Percentiles rank a stretch among this genome's conserved stretches.
Evolutionary conservation across 176 grass and related monocot genomes (phyloP).

Genomic region (Oryza longistaminata): DNA sequence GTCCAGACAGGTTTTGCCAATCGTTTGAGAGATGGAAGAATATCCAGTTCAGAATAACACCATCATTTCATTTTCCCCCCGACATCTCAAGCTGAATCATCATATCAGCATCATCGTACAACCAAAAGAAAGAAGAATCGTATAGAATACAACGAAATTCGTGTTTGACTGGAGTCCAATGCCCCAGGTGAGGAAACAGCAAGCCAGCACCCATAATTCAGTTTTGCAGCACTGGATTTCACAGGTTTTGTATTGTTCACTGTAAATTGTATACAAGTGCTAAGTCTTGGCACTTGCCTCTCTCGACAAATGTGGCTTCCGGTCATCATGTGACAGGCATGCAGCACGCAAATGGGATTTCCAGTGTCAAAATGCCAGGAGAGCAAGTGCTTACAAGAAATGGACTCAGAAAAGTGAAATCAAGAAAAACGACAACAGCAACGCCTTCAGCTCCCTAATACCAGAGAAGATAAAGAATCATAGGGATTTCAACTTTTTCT

Average conservation of each 20-base stretch:
- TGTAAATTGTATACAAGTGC: not conserved
- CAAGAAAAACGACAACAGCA: not conserved
- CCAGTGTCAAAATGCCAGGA: not conserved
- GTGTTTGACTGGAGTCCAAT: not conserved
- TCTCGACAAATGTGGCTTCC: conserved; percentile 2
- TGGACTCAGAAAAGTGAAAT: not conserved
- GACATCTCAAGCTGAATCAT: not conserved
- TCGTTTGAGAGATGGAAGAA: not conserved
- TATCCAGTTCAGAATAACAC: not conserved
- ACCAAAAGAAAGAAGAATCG: not conserved
- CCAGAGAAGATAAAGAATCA: conserved; percentile 2
- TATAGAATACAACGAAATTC: not conserved
- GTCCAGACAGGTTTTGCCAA: not conserved
- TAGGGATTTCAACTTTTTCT: conserved; percentile 24
- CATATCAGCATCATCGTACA: not conserved
- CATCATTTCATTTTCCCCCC: not conserved
- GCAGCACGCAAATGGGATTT: not conserved
- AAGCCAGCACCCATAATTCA: not conserved
- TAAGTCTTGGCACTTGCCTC: not conserved
- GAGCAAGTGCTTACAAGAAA: conserved; percentile 22
- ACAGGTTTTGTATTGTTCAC: not conserved
- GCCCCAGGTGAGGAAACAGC: not conserved
- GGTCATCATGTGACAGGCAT: not conserved
- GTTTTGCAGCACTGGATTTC: not conserved
- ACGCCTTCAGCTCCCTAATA: conserved; percentile 13